Conservation (phyloP, 2,329 filamentous ascomycete species). For the Clonostachys solani region DNA sequence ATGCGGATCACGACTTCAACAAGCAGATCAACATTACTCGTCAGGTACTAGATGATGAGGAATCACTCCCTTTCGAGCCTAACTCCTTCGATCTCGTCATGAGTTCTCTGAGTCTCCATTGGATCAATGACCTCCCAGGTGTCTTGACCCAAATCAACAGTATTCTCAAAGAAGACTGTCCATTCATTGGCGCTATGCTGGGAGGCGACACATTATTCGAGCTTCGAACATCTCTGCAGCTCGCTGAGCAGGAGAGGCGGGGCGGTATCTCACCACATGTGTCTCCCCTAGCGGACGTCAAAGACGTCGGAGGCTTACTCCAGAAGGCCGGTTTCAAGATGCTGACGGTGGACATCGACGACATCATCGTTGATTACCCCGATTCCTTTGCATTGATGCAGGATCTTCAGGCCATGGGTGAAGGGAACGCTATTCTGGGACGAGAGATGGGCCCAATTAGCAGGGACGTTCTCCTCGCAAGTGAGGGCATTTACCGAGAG, state of each 20-base stretch:
- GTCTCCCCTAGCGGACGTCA: slow-evolving; percentile 86
- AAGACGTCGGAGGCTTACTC: slow-evolving; percentile 84
- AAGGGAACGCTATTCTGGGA: slow-evolving; percentile 84
- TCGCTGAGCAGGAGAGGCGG: slow-evolving; percentile 84
- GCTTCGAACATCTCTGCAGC: slow-evolving; percentile 85
- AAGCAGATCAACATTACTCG: slow-evolving; percentile 66
- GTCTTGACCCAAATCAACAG: slow-evolving; percentile 81
- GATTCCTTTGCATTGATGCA: slow-evolving; percentile 87
- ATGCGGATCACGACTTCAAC: slow-evolving; percentile 72
- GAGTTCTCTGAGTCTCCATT: slow-evolving; percentile 86
- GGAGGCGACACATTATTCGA: slow-evolving; percentile 94
- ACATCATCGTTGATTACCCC: slow-evolving; percentile 93
- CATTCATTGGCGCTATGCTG: slow-evolving; percentile 94
- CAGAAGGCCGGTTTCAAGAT: slow-evolving; percentile 90
- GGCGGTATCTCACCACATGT: slow-evolving; percentile 92
- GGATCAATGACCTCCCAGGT: slow-evolving; percentile 94
- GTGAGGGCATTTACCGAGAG: slow-evolving; percentile 82
- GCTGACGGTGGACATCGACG: slow-evolving; percentile 94
- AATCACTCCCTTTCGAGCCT: slow-evolving; percentile 70
- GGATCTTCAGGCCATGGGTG: slow-evolving; percentile 94
- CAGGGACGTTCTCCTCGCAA: slow-evolving; percentile 81
- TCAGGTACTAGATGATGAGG: slow-evolving; percentile 69
- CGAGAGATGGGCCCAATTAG: slow-evolving; percentile 75
- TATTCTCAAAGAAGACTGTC: slow-evolving; percentile 82
- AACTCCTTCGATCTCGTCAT: slow-evolving; percentile 85